Base-by-base conservation (phyloP, 805 yeast species). In the Candida ortonii region DNA sequence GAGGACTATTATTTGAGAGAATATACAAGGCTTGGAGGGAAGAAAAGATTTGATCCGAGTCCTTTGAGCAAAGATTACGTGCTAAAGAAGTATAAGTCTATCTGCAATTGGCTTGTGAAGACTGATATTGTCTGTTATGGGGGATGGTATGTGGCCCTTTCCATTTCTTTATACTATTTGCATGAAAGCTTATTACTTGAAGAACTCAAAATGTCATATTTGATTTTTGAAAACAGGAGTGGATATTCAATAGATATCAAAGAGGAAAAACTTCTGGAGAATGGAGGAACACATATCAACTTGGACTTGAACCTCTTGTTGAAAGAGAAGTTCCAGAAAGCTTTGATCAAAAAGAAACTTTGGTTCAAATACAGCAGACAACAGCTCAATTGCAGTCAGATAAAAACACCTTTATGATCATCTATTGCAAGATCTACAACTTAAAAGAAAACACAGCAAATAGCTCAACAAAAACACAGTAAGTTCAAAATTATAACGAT, bases 1-100 rank as follows among this genome's bases (percentile, higher is more conserved):
- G 49, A 48, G 22, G 16, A 19, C 12, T 48, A 26, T 28, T 37
- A 34, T 16, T 10, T 42, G 3, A 16, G 25, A 7, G 50, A 48
- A 19, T 40, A 26, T 22, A 13, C 9, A 8, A 24, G 41, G 18
- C 16, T 40, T 24, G 31, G 28, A 15, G 38, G 39, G 6, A 13
- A 15, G 9, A 6, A 18, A 9, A 9, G 10, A 16, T 7, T 14
- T 7, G 3, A 11, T 7, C 10, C 16, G 7, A 9, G n/a, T 16
- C 22, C 11, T 12, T 7, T 28, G 19, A 28, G 19, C 16, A 16
- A 15, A 3, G n/a, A 25, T 5, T 22, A 15, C 15, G 31, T 31
- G 5, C 13, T 13, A 17, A 17, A 8, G 17, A 28, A 19, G 16
- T 41, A 28, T 14, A 7, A 21, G n/a, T 41, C 38, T 15, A 30